Evolutionary conservation across 495 filamentous ascomycete species (phyloP).

Genomic region (Daldinia bambusicola): DNA sequence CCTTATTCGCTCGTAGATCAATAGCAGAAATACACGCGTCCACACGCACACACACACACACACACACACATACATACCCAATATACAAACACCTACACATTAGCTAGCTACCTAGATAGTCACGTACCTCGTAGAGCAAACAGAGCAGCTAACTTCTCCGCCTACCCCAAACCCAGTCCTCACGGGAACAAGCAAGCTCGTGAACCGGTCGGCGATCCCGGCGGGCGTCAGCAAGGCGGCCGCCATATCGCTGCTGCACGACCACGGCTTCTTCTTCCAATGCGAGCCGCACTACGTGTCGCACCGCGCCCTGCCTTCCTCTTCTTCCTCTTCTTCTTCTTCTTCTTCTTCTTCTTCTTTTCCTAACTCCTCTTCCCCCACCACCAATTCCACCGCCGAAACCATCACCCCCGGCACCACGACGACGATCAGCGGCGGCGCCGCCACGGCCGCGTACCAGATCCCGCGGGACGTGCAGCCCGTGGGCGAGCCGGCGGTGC

Average conservation of each 20-base stretch:
- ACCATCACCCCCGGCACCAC: background rate
- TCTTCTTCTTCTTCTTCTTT: too few species aligned
- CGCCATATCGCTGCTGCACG: slow-evolving; percentile 70
- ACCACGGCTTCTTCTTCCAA: slow-evolving; percentile 60
- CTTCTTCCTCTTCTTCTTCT: slow-evolving; percentile 3
- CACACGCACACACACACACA: too few species aligned
- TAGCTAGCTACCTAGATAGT: background rate
- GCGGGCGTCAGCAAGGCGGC: slow-evolving; percentile 57
- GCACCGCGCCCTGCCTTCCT: slow-evolving; percentile 45
- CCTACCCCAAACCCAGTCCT: slow-evolving; percentile 46
- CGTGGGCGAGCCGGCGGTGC: slow-evolving; percentile 21
- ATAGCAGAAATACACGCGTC: too few species aligned
- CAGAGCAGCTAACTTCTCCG: background rate
- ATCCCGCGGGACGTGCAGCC: slow-evolving; percentile 51
- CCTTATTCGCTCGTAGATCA: too few species aligned
- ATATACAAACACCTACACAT: background rate
- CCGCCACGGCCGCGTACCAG: slow-evolving; percentile 48
- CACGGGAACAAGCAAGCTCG: slow-evolving; percentile 55
- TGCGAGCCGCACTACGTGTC: slow-evolving; percentile 57
- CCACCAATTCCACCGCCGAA: too few species aligned
- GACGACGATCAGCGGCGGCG: slow-evolving; percentile 34
- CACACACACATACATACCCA: background rate
- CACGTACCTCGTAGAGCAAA: background rate
- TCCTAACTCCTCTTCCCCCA: too few species aligned
- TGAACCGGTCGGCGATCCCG: slow-evolving; percentile 69